Base-by-base conservation (phyloP, 2,329 filamentous ascomycete species). In the Xylaria sp. region DNA sequence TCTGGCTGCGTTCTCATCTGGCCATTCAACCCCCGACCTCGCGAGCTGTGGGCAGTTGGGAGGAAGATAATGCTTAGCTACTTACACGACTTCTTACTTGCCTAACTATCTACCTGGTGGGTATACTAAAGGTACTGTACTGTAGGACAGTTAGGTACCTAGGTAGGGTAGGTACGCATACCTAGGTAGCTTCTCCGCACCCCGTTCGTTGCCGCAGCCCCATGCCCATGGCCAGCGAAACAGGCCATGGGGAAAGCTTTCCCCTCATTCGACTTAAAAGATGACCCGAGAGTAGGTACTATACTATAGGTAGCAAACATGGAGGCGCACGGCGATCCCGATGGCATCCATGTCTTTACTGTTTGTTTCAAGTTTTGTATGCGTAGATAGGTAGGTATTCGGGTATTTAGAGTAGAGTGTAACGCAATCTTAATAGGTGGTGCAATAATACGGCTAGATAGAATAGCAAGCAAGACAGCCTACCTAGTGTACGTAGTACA, bases 131-230 rank as follows among this genome's bases (percentile, higher is more conserved):
- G 10, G 10, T 32, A 29, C n/a, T n/a, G 5, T 18, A 8, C 2
- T 3, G 32, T 23, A 21, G 23, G 6, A 10, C 5, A n/a, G 18
- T 21, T 44, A 48, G 25, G 48, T 5, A 35, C 32, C 10, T n/a
- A n/a, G n/a, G n/a, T n/a, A n/a, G n/a, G 35, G 40, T 21, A n/a
- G 40, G 16, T 44, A n/a, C 40, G 18, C 13, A 5, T 42, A 29
- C 6, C 37, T 40, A 12, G 27, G 48, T 23, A 57, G 61, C 62
- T 68, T 61, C 66, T 68, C 66, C 66, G 66, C 66, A 65, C 16
- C 23, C 61, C 55, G 25, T 63, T 65, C 48, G 18, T 29, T 21
- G 5, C 35, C 21, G 25, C 37, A 37, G 16, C 51, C n/a, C n/a
- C n/a, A n/a, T n/a, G n/a, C n/a, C 65, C 60, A 60, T 63, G n/a